Evolutionary conservation across 164 flowering plant genomes (phyloP).

Genomic region (Sedum album): DNA sequence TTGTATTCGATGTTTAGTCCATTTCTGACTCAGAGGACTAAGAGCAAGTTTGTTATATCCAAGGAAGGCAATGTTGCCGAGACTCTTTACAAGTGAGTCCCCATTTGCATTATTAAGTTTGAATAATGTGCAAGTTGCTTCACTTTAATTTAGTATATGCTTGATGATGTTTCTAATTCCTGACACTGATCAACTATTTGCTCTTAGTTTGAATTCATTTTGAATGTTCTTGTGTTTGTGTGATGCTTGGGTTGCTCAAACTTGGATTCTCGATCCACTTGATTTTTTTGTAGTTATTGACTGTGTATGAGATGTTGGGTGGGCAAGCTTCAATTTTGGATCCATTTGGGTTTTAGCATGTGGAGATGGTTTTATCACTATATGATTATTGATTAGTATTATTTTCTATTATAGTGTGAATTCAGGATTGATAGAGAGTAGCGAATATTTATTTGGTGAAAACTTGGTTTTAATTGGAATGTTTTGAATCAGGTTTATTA

Average conservation of each 20-base stretch:
- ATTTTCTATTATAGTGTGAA: background rate
- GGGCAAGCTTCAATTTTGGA: too few species aligned
- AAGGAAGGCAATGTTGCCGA: constrained; percentile 83
- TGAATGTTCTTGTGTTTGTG: background rate
- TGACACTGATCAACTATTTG: background rate
- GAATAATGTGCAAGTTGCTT: too few species aligned
- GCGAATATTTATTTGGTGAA: background rate
- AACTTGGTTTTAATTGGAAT: background rate
- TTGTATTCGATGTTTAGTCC: constrained; percentile 89
- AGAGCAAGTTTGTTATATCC: constrained; percentile 91
- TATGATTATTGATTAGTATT: background rate
- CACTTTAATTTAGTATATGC: too few species aligned
- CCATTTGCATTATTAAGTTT: too few species aligned
- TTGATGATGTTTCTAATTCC: background rate
- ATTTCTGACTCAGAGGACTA: constrained; percentile 84
- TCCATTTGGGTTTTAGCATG: too few species aligned
- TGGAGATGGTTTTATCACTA: too few species aligned
- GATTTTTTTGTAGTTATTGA: background rate
- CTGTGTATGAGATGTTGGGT: too few species aligned
- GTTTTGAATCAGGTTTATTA: constrained; percentile 44
- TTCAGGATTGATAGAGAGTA: background rate
- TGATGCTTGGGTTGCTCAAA: background rate
- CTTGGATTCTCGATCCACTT: background rate
- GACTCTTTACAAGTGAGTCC: constrained; percentile 79
- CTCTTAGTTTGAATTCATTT: background rate